Conservation (phyloP, 2,329 filamentous ascomycete species). For the Neopestalotiopsis sp. region DNA sequence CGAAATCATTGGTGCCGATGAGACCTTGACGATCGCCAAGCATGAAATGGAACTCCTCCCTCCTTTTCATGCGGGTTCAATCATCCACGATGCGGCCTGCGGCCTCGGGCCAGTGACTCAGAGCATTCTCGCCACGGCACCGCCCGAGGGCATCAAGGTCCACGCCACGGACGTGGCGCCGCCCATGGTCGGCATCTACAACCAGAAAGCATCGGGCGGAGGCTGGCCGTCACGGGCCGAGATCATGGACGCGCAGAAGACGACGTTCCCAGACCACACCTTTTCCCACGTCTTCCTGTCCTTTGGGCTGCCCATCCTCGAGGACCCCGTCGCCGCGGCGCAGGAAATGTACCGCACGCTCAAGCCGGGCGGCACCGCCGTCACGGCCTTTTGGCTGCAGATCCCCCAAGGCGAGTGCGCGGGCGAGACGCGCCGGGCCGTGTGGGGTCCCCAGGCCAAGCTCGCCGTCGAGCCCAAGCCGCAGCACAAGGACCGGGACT, state of each 20-base stretch:
- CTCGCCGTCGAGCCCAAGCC: conserved; percentile 25
- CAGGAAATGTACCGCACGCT: conserved; percentile 26
- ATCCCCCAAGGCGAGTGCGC: conserved; percentile 27
- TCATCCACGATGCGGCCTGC: conserved; percentile 24
- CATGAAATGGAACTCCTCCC: conserved; percentile 23
- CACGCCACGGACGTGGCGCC: conserved; percentile 21
- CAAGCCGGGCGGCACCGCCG: conserved; percentile 25
- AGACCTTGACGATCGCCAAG: conserved; percentile 17
- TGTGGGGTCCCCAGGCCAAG: conserved; percentile 24
- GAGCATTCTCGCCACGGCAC: conserved; percentile 17
- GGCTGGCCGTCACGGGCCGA: conserved; percentile 24
- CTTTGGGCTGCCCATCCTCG: conserved; percentile 27
- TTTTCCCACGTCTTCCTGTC: conserved; percentile 28
- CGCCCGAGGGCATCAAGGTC: conserved; percentile 16
- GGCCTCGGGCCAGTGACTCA: conserved; percentile 23
- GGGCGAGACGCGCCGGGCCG: conserved; percentile 23
- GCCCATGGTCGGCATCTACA: conserved; percentile 25
- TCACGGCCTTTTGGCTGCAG: conserved; percentile 29
- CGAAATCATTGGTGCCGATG: conserved; percentile 19
- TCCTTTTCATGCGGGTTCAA: conserved; percentile 17
- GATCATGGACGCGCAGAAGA: conserved; percentile 26
- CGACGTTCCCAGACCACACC: conserved; percentile 22
- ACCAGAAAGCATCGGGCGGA: conserved; percentile 19
- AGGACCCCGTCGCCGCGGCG: conserved; percentile 24
- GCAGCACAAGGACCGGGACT: conserved; percentile 24